Conservation (phyloP, 805 yeast genomes). For the Kodamaea kaohsiungensis region DNA sequence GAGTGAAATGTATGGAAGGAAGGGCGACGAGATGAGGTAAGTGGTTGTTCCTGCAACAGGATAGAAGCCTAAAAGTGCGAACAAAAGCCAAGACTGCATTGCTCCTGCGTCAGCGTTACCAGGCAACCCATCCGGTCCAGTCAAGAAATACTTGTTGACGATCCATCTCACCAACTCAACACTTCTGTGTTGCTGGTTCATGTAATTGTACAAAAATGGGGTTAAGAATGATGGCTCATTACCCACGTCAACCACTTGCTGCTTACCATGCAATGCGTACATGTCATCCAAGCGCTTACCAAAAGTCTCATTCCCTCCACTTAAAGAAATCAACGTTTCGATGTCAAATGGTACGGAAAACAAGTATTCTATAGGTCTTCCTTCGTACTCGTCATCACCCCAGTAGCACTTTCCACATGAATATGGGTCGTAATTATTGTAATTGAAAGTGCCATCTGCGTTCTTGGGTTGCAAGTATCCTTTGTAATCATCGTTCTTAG, state of each 20-base stretch:
- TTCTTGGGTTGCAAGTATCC: conserved; percentile 37
- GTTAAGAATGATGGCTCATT: conserved; percentile 40
- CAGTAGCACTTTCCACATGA: conserved; percentile 37
- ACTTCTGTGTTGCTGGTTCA: conserved; percentile 27
- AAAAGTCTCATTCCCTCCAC: conserved; percentile 28
- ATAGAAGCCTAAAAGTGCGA: conserved; percentile 33
- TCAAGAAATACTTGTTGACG: conserved; percentile 23
- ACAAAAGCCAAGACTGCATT: conserved; percentile 39
- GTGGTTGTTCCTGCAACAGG: conserved; percentile 38
- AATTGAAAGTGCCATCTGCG: conserved; percentile 27
- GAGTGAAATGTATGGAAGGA: conserved; percentile 22
- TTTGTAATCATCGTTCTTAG: conserved; percentile 19
- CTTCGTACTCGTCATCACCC: conserved; percentile 35
- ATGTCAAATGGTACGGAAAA: conserved; percentile 39
- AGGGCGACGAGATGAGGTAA: conserved; percentile 33
- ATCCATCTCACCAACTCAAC: conserved; percentile 31
- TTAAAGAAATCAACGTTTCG: conserved; percentile 22
- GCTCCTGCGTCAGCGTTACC: conserved; percentile 42
- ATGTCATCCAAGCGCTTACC: conserved; percentile 33
- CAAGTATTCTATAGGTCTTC: conserved; percentile 34
- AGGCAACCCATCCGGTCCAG: conserved; percentile 32
- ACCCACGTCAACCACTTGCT: conserved; percentile 32
- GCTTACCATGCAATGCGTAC: conserved; percentile 29
- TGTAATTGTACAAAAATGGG: conserved; percentile 33
- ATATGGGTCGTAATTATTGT: conserved; percentile 27